phyloP scores from a whole-genome alignment of 768 basidiomycete species.

The Mycena vitilis region DNA sequence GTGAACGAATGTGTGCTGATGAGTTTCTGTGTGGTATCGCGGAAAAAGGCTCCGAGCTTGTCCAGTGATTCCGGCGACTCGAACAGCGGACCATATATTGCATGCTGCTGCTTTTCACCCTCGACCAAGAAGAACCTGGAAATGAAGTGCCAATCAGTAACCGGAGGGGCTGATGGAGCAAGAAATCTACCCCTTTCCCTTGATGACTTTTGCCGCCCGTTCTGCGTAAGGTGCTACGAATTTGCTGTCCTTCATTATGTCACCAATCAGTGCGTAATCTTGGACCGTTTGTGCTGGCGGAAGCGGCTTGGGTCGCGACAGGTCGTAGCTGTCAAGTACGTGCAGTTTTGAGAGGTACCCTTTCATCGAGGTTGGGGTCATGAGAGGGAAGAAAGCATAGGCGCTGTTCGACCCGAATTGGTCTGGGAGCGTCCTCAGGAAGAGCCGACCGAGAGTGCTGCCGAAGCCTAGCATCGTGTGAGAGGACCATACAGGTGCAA shows the following conservation, averaged over 20 bases:
- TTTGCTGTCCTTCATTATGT: conserved; percentile 60
- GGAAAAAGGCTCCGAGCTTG: conserved; percentile 72
- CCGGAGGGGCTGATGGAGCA: background rate
- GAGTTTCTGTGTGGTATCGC: conserved; percentile 69
- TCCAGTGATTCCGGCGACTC: conserved; percentile 59
- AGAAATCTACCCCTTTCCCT: conserved; percentile 67
- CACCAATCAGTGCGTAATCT: conserved; percentile 62
- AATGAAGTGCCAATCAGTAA: conserved; percentile 1
- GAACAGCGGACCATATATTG: conserved; percentile 60
- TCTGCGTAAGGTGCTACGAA: conserved; percentile 64
- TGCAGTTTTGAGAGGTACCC: conserved; percentile 66
- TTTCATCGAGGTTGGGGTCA: conserved; percentile 81
- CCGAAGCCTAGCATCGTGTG: conserved; percentile 63
- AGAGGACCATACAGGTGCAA: background rate
- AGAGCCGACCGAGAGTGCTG: conserved; percentile 77
- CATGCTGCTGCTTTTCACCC: conserved; percentile 60
- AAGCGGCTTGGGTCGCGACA: conserved; percentile 58
- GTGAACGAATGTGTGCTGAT: conserved; percentile 65
- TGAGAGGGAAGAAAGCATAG: conserved; percentile 91
- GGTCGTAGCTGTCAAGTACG: conserved; percentile 64
- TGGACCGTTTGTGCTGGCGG: conserved; percentile 47
- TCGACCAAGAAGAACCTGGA: conserved; percentile 75
- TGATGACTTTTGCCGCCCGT: conserved; percentile 64
- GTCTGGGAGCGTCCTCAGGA: conserved; percentile 79
- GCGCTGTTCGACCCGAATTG: conserved; percentile 76